phyloP scores from a whole-genome alignment of 768 basidiomycete genomes.

The Russula earlei region DNA sequence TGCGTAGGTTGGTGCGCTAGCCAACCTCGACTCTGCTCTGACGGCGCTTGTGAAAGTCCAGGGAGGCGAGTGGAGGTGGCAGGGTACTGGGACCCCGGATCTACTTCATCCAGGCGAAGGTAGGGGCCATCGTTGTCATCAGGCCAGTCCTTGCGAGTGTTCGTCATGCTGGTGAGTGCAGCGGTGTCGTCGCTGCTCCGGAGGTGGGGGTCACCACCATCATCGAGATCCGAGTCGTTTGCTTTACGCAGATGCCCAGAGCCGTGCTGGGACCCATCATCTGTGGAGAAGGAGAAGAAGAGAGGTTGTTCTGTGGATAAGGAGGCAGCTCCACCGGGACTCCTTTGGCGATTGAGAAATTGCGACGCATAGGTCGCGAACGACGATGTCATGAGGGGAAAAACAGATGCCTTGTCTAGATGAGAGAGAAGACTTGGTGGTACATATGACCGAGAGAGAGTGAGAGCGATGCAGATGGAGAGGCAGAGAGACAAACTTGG shows the following conservation, averaged over 20 bases:
- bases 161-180: slow-evolving; percentile 27
- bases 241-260: slow-evolving; percentile 29
- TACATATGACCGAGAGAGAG: slow-evolving; percentile 2
- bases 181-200: slow-evolving; percentile 30
- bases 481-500: slow-evolving; percentile 3
- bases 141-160: slow-evolving; percentile 19
- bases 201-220: slow-evolving; percentile 71
- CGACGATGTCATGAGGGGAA: slow-evolving; percentile 43
- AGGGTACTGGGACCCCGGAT: slow-evolving; percentile 32
- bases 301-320: slow-evolving; percentile 63
- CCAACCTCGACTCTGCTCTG: slow-evolving; percentile 45
- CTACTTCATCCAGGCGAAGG: slow-evolving; percentile 64
- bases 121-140: slow-evolving; percentile 69
- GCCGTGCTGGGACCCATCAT: slow-evolving; percentile 46
- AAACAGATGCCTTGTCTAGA: background rate
- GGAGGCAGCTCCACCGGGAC: slow-evolving; percentile 31
- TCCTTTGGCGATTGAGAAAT: slow-evolving; percentile 56
- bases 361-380: slow-evolving; percentile 80
- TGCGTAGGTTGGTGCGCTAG: slow-evolving; percentile 69
- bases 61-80: slow-evolving; percentile 32
- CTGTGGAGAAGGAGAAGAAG: slow-evolving; percentile 83
- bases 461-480: background rate
- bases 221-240: slow-evolving; percentile 49
- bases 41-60: slow-evolving; percentile 24
- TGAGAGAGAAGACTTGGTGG: background rate